phyloP scores from a whole-genome alignment of 257 asterid species.

The Solanum bulbocastanum region DNA sequence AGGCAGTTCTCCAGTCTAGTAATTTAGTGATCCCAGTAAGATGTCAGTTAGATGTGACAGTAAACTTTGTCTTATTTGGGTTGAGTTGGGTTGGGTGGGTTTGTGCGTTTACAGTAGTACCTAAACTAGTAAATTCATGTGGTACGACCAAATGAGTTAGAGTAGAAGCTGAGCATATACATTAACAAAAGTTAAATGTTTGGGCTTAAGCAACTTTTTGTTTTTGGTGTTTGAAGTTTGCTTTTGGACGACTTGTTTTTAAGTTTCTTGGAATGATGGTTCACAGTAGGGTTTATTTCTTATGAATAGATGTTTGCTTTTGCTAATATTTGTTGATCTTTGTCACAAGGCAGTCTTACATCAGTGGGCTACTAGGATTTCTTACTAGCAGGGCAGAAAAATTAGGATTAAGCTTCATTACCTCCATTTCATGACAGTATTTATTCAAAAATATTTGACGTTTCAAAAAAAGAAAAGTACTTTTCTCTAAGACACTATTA shows the following conservation, averaged over 20 bases:
- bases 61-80: not conserved
- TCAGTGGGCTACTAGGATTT: not conserved
- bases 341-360: not conserved
- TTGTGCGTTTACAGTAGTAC: not conserved
- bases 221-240: not conserved
- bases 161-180: not conserved
- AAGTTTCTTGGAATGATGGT: not conserved
- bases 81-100: slow-evolving; percentile 1
- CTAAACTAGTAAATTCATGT: not conserved
- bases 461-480: not conserved
- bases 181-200: not conserved
- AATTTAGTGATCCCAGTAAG: not conserved
- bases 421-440: not conserved
- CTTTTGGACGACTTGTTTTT: not conserved
- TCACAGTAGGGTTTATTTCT: not conserved
- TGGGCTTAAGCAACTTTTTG: not conserved
- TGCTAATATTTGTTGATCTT: not conserved
- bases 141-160: not conserved
- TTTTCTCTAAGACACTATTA: not conserved
- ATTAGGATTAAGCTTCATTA: not conserved
- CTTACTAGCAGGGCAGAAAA: not conserved
- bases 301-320: not conserved
- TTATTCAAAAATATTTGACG: not conserved
- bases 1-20: not conserved
- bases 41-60: not conserved